Conservation (phyloP, 139 green algal species). For the Chlorella sp. region DNA sequence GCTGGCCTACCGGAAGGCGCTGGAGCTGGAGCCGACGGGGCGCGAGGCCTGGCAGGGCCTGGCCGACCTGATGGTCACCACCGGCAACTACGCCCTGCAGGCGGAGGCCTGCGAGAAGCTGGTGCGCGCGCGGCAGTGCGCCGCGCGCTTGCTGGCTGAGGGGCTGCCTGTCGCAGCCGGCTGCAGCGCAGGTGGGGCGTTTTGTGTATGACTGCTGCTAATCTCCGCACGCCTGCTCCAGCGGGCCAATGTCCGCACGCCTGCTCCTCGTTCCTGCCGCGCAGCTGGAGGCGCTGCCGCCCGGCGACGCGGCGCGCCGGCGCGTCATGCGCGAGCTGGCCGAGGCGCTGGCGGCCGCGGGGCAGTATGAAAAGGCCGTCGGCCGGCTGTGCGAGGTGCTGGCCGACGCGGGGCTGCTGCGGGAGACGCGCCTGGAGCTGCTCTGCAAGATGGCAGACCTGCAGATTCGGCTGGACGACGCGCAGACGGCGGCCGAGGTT, state of each 20-base stretch:
- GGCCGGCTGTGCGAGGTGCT: slow-evolving; percentile 43
- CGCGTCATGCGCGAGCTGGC: slow-evolving; percentile 22
- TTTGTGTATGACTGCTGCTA: too few species aligned
- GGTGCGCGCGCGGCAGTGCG: slow-evolving; percentile 31
- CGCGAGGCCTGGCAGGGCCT: slow-evolving; percentile 72
- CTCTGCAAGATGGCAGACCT: slow-evolving; percentile 59
- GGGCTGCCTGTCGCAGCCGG: too few species aligned
- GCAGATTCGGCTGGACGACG: slow-evolving; percentile 41
- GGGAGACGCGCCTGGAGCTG: slow-evolving; percentile 31
- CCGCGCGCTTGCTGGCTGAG: too few species aligned
- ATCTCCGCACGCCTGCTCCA: too few species aligned
- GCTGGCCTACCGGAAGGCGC: slow-evolving; percentile 55
- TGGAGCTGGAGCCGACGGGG: slow-evolving; percentile 43
- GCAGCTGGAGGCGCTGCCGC: slow-evolving; percentile 46
- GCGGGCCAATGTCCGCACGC: too few species aligned
- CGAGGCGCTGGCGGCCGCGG: slow-evolving; percentile 1
- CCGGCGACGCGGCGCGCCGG: slow-evolving; percentile 8
- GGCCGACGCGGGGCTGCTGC: neutral
- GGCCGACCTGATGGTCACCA: slow-evolving; percentile 58
- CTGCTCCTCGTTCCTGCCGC: neutral
- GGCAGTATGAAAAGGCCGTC: slow-evolving; percentile 17
- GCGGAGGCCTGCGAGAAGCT: slow-evolving; percentile 40
- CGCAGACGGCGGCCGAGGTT: slow-evolving; percentile 30
- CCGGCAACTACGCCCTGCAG: slow-evolving; percentile 11
- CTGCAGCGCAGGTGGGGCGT: too few species aligned